phyloP scores from a whole-genome alignment of 768 basidiomycete genomes.

The Auricularia heimuer region DNA sequence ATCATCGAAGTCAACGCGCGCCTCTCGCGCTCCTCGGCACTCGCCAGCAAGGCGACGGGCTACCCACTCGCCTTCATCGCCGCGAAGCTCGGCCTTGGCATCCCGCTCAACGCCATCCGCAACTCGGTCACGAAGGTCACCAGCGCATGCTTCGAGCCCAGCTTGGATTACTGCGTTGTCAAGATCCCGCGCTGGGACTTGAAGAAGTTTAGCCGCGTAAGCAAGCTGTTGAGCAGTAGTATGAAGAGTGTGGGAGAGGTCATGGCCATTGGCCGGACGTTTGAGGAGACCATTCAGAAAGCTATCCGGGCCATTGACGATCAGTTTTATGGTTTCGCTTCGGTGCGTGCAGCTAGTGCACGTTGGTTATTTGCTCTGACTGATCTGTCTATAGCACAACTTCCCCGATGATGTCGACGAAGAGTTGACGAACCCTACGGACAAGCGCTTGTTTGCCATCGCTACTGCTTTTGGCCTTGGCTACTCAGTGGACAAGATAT shows the following conservation, averaged over 20 bases:
- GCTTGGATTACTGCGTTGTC: constrained; percentile 93
- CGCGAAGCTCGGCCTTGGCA: constrained; percentile 93
- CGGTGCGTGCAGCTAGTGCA: constrained; percentile 32
- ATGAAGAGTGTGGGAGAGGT: constrained; percentile 99
- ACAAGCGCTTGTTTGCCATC: constrained; percentile 95
- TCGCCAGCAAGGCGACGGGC: constrained; percentile 97
- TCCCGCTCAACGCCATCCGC: constrained; percentile 95
- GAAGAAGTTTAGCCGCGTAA: constrained; percentile 95
- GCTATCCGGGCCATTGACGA: constrained; percentile 96
- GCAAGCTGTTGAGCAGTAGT: constrained; percentile 79
- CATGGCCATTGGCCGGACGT: constrained; percentile 97
- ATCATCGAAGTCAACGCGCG: constrained; percentile 99
- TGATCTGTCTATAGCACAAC: constrained; percentile 49
- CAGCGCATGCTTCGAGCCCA: constrained; percentile 95
- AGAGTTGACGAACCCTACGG: constrained; percentile 89
- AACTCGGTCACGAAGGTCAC: constrained; percentile 97
- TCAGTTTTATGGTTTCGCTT: constrained; percentile 84
- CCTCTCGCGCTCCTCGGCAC: constrained; percentile 91
- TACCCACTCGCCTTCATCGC: constrained; percentile 98
- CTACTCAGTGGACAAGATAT: constrained; percentile 91
- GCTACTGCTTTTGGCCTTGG: constrained; percentile 88
- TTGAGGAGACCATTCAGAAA: constrained; percentile 98
- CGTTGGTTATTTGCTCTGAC: not conserved
- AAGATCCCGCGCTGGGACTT: constrained; percentile 99
- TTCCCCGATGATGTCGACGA: constrained; percentile 83